Percentiles rank a stretch among this genome's conserved stretches.
Evolutionary conservation across 106 monocot species (phyloP).

Genomic region (Acorus gramineus): DNA sequence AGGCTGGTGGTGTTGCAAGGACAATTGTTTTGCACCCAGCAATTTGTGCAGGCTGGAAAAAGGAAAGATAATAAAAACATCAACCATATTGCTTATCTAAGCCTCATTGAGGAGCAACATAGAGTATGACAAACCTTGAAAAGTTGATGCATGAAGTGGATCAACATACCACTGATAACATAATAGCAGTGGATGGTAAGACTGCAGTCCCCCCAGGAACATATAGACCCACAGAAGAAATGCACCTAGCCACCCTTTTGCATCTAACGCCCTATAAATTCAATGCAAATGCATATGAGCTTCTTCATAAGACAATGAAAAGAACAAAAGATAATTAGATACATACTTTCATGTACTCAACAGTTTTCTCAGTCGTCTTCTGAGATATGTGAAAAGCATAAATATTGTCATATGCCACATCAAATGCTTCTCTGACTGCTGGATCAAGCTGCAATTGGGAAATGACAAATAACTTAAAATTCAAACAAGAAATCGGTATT

Average conservation of each 20-base stretch:
- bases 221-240: slow-evolving; percentile 86
- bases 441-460: slow-evolving; percentile 67
- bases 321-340: neutral
- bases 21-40: slow-evolving; percentile 94
- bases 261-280: slow-evolving; percentile 78
- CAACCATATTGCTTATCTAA: slow-evolving; percentile 4
- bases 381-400: slow-evolving; percentile 89
- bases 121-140: neutral
- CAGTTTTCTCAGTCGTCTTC: slow-evolving; percentile 48
- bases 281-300: neutral
- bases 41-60: slow-evolving; percentile 80
- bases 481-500: neutral
- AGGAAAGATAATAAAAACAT: slow-evolving; percentile 10
- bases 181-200: slow-evolving; percentile 93
- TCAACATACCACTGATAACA: slow-evolving; percentile 85
- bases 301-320: neutral
- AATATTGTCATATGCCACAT: slow-evolving; percentile 94
- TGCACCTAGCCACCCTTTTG: slow-evolving; percentile 85
- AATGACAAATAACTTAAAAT: slow-evolving; percentile 3
- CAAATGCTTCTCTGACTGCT: slow-evolving; percentile 76
- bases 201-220: slow-evolving; percentile 98
- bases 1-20: slow-evolving; percentile 88
- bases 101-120: neutral
- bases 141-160: neutral
- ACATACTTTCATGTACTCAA: slow-evolving; percentile 87